phyloP scores from a whole-genome alignment of 2,329 filamentous ascomycete species.

The Stenocarpella maydis region DNA sequence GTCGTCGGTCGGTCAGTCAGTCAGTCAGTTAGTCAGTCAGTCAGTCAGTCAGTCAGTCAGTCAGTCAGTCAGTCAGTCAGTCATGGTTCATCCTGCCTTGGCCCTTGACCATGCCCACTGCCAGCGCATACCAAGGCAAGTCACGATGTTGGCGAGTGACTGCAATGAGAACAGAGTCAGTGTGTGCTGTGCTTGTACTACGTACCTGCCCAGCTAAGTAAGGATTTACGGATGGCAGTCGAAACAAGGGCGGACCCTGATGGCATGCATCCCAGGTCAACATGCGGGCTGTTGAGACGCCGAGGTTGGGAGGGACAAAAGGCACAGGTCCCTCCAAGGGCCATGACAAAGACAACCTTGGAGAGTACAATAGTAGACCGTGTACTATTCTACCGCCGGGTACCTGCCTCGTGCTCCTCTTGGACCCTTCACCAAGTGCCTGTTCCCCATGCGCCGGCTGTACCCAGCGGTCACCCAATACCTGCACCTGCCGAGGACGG shows the following conservation, averaged over 20 bases:
- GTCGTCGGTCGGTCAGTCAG: background rate
- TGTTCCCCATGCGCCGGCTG: background rate
- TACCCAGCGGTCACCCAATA: background rate
- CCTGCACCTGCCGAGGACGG: background rate
- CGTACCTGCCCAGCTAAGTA: background rate
- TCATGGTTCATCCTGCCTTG: slow-evolving; percentile 12
- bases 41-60: background rate
- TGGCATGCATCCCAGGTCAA: slow-evolving; percentile 5
- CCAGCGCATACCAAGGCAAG: background rate
- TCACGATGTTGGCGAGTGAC: background rate
- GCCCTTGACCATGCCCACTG: background rate
- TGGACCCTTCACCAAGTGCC: background rate
- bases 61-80: too few relatives aligned
- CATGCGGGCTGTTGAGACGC: too few relatives aligned
- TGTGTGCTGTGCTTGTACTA: background rate
- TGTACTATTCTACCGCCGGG: background rate
- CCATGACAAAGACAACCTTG: too few relatives aligned
- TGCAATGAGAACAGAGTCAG: too few relatives aligned
- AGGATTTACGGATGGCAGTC: slow-evolving; percentile 2
- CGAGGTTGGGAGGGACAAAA: slow-evolving; percentile 7
- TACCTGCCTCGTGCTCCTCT: background rate
- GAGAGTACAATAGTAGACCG: too few relatives aligned
- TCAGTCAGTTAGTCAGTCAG: too few relatives aligned
- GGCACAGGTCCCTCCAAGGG: background rate
- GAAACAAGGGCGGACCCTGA: slow-evolving; percentile 21